Evolutionary conservation across 768 basidiomycete species (phyloP).

Genomic region (Artomyces pyxidatus): DNA sequence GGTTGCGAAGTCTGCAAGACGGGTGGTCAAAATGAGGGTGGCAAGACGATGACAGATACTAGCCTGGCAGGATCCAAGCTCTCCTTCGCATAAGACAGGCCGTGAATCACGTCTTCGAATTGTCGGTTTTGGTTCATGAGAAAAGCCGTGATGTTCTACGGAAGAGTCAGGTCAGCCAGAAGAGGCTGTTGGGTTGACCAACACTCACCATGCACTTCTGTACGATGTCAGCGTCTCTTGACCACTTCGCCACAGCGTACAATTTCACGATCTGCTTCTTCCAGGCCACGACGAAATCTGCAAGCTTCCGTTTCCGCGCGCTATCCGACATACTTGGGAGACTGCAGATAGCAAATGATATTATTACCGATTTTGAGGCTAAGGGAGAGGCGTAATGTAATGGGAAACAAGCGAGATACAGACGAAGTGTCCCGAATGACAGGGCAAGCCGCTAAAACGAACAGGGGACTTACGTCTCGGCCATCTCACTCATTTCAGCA

Average conservation of each 20-base stretch:
- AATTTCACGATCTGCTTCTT: conserved; percentile 88
- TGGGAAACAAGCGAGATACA: too few relatives aligned
- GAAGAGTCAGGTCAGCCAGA: not conserved
- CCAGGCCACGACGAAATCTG: conserved; percentile 85
- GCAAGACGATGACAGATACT: conserved; percentile 7
- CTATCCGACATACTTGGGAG: conserved; percentile 62
- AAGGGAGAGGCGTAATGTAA: not conserved
- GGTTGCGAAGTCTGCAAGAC: conserved; percentile 69
- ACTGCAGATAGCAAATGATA: conserved; percentile 23
- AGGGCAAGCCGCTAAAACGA: too few relatives aligned
- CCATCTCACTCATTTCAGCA: conserved; percentile 72
- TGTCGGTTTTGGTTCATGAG: conserved; percentile 80
- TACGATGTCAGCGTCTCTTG: conserved; percentile 72
- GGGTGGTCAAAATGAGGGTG: not conserved
- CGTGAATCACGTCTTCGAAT: conserved; percentile 61
- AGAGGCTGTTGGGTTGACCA: not conserved
- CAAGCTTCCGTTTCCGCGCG: conserved; percentile 71
- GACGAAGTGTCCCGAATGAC: too few relatives aligned
- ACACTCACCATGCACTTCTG: conserved; percentile 75
- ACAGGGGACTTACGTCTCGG: conserved; percentile 76
- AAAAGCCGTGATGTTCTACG: conserved; percentile 80
- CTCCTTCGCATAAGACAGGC: conserved; percentile 58
- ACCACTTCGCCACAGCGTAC: conserved; percentile 83
- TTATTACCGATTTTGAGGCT: not conserved
- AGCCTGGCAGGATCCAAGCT: conserved; percentile 74